These are phyloP conservation scores for Boletus reticuloceps DNA, from an alignment of 768 basidiomycete genomes.

Conservation along the genomic window DNA sequence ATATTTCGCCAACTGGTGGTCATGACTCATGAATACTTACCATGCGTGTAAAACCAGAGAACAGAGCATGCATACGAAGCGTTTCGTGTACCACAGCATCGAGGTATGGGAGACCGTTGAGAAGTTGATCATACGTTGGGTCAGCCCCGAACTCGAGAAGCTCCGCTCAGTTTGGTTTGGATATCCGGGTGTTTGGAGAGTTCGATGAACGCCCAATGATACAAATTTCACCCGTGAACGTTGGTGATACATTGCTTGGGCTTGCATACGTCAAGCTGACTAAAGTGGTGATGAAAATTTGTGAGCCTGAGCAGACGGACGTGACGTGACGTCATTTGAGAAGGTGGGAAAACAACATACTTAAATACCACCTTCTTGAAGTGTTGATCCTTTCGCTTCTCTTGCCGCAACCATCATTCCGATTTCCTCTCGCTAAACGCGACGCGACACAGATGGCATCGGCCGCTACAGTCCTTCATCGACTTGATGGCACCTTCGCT, in stretches of 20 bases:
- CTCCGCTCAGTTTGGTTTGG: conserved; percentile 51
- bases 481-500: background rate
- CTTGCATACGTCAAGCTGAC: conserved; percentile 12
- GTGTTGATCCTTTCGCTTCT: no score
- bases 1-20: background rate
- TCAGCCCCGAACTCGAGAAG: conserved; percentile 43
- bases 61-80: conserved; percentile 44
- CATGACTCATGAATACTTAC: background rate
- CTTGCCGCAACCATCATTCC: no score
- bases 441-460: background rate
- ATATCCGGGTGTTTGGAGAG: conserved; percentile 42
- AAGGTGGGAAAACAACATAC: no score
- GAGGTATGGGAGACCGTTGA: conserved; percentile 49
- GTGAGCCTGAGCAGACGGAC: no score
- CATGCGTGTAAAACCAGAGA: conserved; percentile 23
- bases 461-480: background rate
- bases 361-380: no score
- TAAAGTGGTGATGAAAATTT: background rate
- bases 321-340: no score
- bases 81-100: conserved; percentile 50
- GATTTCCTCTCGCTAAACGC: no score
- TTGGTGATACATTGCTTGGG: background rate
- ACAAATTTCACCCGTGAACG: background rate
- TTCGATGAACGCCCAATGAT: conserved; percentile 55
- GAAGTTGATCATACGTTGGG: conserved; percentile 55